A percentile compares a stretch with the other conserved stretches of the same genome.
phyloP scores from a whole-genome alignment of 176 grass and related monocot genomes.

The Oryza brachyantha region DNA sequence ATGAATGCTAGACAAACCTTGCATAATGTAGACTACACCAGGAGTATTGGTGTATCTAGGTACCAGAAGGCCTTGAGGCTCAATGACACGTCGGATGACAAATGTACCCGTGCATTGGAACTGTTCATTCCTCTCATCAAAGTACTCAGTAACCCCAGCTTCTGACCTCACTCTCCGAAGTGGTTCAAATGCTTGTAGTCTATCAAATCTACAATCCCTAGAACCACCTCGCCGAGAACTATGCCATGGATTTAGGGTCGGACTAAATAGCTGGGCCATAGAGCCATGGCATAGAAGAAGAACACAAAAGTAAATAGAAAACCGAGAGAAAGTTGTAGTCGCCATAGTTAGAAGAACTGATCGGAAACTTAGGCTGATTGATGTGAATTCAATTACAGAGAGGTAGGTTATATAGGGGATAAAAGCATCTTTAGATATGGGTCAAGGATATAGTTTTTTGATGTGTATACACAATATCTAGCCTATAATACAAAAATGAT shows the following conservation, averaged over 20 bases:
- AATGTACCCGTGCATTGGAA: constrained; percentile 34
- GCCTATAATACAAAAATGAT: no score
- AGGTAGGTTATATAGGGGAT: not conserved
- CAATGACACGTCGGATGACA: constrained; percentile 12
- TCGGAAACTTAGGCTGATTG: not conserved
- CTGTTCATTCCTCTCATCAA: constrained; percentile 33
- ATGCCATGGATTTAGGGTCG: not conserved
- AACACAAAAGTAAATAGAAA: not conserved
- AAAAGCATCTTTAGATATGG: no score
- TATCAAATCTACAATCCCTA: not conserved
- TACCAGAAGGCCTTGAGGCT: no score
- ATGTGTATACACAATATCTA: no score
- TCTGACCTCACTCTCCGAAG: constrained; percentile 14
- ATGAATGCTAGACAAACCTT: not conserved
- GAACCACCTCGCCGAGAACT: not conserved
- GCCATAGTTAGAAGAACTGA: not conserved
- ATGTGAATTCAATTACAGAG: not conserved
- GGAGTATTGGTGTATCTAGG: no score
- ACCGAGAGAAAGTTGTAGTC: not conserved
- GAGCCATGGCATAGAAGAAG: not conserved
- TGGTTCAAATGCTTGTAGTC: not conserved
- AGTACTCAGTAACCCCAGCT: constrained; percentile 31
- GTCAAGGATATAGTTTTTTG: no score
- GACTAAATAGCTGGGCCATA: not conserved
- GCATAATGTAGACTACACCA: constrained; percentile 15